Evolutionary conservation across 768 basidiomycete species (phyloP).

Genomic region (Leccinum disarticulatum): DNA sequence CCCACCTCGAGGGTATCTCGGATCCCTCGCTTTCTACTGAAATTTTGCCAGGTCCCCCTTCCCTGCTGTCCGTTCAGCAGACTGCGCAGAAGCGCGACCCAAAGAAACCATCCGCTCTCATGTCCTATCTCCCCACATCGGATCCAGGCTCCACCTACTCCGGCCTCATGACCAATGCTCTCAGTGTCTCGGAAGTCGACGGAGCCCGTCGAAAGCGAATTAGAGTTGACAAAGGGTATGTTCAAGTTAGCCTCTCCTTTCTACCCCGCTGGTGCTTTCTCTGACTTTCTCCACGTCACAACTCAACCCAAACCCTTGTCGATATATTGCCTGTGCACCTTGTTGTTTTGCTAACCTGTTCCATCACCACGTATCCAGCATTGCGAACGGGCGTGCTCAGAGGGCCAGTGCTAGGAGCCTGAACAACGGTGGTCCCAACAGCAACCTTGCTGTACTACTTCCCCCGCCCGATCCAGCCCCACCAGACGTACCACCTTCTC

Average conservation of each 20-base stretch:
- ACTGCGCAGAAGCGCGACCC: slow-evolving; percentile 74
- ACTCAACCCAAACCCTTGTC: slow-evolving; percentile 31
- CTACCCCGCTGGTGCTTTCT: slow-evolving; percentile 21
- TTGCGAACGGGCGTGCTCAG: slow-evolving; percentile 66
- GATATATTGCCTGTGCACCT: slow-evolving; percentile 15
- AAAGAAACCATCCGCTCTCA: slow-evolving; percentile 65
- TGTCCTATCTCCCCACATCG: slow-evolving; percentile 79
- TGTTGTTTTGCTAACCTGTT: slow-evolving; percentile 10
- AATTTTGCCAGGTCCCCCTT: slow-evolving; percentile 86
- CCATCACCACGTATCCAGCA: slow-evolving; percentile 36
- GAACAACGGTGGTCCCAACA: slow-evolving; percentile 44
- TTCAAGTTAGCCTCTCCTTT: slow-evolving; percentile 27
- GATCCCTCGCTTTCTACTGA: slow-evolving; percentile 84
- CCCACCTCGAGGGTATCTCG: slow-evolving; percentile 68
- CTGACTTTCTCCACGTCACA: slow-evolving; percentile 23
- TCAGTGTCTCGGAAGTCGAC: slow-evolving; percentile 55
- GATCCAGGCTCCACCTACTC: slow-evolving; percentile 91
- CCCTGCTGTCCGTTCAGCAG: slow-evolving; percentile 69
- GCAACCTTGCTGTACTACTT: slow-evolving; percentile 26
- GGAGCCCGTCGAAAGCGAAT: slow-evolving; percentile 71
- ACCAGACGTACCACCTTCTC: slow-evolving; percentile 40
- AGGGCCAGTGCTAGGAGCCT: slow-evolving; percentile 69
- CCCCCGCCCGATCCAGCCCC: slow-evolving; percentile 38
- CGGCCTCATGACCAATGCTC: slow-evolving; percentile 66
- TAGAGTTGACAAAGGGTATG: slow-evolving; percentile 72